A percentile compares a stretch with the other conserved stretches of the same genome.
phyloP scores from a whole-genome alignment of 768 basidiomycete genomes.

The Phanerochaete sordida region DNA sequence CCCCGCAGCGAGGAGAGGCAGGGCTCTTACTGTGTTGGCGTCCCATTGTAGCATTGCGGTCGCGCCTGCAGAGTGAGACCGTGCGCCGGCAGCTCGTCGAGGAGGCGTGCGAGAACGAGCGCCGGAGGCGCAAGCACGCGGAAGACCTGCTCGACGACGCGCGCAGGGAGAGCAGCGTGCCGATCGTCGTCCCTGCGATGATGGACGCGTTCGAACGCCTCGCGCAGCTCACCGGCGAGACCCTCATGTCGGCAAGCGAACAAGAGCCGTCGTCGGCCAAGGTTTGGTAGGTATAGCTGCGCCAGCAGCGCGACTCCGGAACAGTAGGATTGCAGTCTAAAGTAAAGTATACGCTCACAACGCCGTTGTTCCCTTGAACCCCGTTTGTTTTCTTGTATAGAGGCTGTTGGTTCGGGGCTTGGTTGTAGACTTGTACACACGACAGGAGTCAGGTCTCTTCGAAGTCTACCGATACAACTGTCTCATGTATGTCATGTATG shows the following conservation, averaged over 20 bases:
- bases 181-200: constrained; percentile 30
- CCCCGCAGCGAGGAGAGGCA: background rate
- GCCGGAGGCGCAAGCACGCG: constrained; percentile 18
- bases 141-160: constrained; percentile 23
- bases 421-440: background rate
- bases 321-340: background rate
- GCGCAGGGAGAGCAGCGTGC: constrained; percentile 23
- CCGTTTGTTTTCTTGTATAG: background rate
- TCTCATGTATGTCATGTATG: background rate
- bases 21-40: constrained; percentile 2
- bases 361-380: background rate
- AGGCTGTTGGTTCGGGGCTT: background rate
- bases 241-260: constrained; percentile 5
- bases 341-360: background rate
- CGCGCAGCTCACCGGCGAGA: constrained; percentile 23
- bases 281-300: background rate
- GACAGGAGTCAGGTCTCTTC: constrained; percentile 2
- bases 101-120: constrained; percentile 21
- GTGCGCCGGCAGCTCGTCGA: constrained; percentile 19
- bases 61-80: constrained; percentile 16
- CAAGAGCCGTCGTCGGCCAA: background rate
- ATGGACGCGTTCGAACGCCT: constrained; percentile 28
- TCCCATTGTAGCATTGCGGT: constrained; percentile 16
- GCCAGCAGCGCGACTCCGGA: background rate
- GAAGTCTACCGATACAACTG: background rate